Evolutionary conservation across 2,329 filamentous ascomycete species (phyloP).

Genomic region (Ophiostoma himal-ulmi): DNA sequence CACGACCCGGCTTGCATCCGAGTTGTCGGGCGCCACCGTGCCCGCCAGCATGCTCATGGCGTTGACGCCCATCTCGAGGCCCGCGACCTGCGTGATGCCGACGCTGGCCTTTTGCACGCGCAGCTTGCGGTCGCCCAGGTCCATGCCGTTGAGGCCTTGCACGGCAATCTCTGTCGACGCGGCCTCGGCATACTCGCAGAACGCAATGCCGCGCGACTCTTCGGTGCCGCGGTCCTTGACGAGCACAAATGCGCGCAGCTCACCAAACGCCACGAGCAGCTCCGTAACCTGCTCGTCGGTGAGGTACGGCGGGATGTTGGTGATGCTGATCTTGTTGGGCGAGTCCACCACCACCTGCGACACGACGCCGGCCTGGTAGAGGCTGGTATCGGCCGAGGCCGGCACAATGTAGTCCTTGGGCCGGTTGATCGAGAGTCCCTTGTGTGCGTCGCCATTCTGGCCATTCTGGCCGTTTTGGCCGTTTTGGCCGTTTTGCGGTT

Average conservation of each 20-base stretch:
- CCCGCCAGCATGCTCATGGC: constrained; percentile 97
- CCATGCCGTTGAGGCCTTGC: constrained; percentile 87
- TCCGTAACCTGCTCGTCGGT: constrained; percentile 88
- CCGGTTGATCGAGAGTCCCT: constrained; percentile 68
- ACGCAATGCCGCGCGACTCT: constrained; percentile 90
- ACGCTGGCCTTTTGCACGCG: constrained; percentile 87
- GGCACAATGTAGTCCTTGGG: constrained; percentile 98
- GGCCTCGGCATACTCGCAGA: constrained; percentile 87
- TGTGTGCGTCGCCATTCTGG: constrained; percentile 44
- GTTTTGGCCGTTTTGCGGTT: constrained; percentile 31
- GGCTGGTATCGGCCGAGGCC: constrained; percentile 64
- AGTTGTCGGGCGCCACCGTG: constrained; percentile 69
- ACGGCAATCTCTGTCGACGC: constrained; percentile 75
- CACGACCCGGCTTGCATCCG: constrained; percentile 73
- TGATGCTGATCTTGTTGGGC: constrained; percentile 88
- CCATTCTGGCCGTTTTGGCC: neutral
- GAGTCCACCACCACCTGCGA: constrained; percentile 82
- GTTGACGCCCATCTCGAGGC: constrained; percentile 91
- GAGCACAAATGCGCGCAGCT: constrained; percentile 84
- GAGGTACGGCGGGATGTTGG: constrained; percentile 82
- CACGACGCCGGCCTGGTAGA: constrained; percentile 69
- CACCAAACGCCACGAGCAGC: constrained; percentile 82
- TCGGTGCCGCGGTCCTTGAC: constrained; percentile 82
- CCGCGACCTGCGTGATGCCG: constrained; percentile 85
- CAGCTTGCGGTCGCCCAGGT: constrained; percentile 78